phyloP scores from a whole-genome alignment of 2,329 filamentous ascomycete genomes.

The Tolypocladium amazonense region DNA sequence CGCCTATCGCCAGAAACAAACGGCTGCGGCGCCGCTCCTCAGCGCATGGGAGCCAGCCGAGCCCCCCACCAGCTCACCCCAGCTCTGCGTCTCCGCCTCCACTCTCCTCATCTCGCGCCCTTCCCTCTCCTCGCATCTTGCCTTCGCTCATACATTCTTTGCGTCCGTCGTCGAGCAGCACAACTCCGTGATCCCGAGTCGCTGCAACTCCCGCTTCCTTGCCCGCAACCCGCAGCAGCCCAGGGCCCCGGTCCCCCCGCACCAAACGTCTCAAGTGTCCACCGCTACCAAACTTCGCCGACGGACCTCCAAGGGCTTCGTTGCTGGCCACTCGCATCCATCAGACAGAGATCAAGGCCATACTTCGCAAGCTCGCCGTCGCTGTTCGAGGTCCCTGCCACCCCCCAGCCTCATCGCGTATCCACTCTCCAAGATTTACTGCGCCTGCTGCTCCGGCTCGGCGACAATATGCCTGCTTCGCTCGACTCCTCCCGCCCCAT shows the following conservation, averaged over 20 bases:
- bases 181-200: background rate
- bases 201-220: background rate
- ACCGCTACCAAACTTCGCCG: background rate
- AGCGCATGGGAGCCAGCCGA: background rate
- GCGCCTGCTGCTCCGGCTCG: background rate
- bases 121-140: background rate
- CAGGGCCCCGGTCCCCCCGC: background rate
- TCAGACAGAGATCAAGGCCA: background rate
- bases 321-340: background rate
- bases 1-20: background rate
- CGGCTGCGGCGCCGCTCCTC: background rate
- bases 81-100: slow-evolving; percentile 1
- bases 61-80: background rate
- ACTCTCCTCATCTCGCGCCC: background rate
- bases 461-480: slow-evolving; percentile 41
- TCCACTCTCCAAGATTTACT: background rate
- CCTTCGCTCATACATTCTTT: background rate
- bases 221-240: background rate
- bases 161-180: background rate
- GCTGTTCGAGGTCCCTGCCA: background rate
- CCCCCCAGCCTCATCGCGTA: background rate
- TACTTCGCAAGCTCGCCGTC: background rate
- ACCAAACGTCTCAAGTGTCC: background rate
- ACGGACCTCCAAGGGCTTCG: background rate
- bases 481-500: slow-evolving; percentile 50